Conservation (phyloP, 2,329 filamentous ascomycete species). For the Sphaerostilbella broomeana region DNA sequence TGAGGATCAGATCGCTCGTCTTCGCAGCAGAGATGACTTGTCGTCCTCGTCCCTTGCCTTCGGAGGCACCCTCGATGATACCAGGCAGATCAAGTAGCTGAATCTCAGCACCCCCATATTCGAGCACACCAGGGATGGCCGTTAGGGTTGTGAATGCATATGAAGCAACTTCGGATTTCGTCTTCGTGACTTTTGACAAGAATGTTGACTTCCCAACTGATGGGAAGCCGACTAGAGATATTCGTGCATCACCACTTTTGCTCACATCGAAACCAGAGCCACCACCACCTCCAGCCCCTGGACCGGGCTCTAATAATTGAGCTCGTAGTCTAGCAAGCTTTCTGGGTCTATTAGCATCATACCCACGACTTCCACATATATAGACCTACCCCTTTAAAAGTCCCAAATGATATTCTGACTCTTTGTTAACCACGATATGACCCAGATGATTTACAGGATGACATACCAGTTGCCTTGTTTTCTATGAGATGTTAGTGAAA, state of each 20-base stretch:
- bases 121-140: conserved; percentile 91
- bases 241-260: conserved; percentile 93
- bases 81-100: conserved; percentile 95
- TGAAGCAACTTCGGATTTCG: conserved; percentile 88
- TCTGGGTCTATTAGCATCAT: conserved; percentile 41
- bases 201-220: conserved; percentile 99
- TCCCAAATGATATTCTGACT: conserved; percentile 90
- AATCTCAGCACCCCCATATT: conserved; percentile 97
- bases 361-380: neutral
- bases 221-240: conserved; percentile 96
- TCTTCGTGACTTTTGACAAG: conserved; percentile 97
- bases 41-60: conserved; percentile 90
- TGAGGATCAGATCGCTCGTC: conserved; percentile 93
- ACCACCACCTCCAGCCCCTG: conserved; percentile 68
- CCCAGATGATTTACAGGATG: neutral
- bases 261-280: conserved; percentile 89
- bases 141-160: conserved; percentile 98
- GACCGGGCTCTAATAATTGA: conserved; percentile 83
- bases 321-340: conserved; percentile 93
- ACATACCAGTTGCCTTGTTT: conserved; percentile 95
- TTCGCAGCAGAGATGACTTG: conserved; percentile 98
- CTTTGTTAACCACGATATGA: conserved; percentile 14
- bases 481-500: conserved; percentile 50
- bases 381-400: conserved; percentile 82
- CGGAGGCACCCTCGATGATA: conserved; percentile 94